Evolutionary conservation across 345 rosid genomes (phyloP).

Genomic region (Cochlearia excelsa): DNA sequence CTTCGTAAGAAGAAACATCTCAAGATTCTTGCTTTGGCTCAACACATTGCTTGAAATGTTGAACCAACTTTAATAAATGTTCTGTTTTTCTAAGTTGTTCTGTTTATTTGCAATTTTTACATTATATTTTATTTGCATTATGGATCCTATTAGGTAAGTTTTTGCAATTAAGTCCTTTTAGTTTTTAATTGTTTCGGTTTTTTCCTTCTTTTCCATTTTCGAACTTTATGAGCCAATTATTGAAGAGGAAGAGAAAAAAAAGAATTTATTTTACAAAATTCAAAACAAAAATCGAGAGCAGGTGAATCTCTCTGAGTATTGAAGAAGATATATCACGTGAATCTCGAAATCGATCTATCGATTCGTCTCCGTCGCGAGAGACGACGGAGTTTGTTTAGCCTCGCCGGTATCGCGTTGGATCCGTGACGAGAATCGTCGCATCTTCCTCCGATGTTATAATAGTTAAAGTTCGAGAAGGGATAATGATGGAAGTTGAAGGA

Average conservation of each 20-base stretch:
- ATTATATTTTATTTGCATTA: too few species aligned
- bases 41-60: conserved; percentile 57
- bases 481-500: conserved; percentile 46
- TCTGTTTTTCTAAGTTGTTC: too few species aligned
- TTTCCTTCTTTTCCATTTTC: background rate
- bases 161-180: too few species aligned
- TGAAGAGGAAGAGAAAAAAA: background rate
- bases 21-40: conserved; percentile 79
- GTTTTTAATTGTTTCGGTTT: background rate
- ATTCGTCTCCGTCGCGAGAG: conserved; percentile 11
- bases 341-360: conserved; percentile 11
- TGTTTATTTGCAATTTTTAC: too few species aligned
- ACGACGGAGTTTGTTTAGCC: background rate
- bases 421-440: background rate
- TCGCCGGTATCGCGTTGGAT: conserved; percentile 4
- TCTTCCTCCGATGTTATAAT: conserved; percentile 4
- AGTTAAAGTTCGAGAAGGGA: conserved; percentile 20
- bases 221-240: background rate
- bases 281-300: conserved; percentile 6
- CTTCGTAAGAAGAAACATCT: conserved; percentile 83
- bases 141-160: too few species aligned
- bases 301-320: conserved; percentile 1
- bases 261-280: background rate
- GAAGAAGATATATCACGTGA: conserved; percentile 1
- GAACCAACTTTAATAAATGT: too few species aligned